Evolutionary conservation across 2,329 filamentous ascomycete species (phyloP).

Genomic region (Diaporthe caulivora): DNA sequence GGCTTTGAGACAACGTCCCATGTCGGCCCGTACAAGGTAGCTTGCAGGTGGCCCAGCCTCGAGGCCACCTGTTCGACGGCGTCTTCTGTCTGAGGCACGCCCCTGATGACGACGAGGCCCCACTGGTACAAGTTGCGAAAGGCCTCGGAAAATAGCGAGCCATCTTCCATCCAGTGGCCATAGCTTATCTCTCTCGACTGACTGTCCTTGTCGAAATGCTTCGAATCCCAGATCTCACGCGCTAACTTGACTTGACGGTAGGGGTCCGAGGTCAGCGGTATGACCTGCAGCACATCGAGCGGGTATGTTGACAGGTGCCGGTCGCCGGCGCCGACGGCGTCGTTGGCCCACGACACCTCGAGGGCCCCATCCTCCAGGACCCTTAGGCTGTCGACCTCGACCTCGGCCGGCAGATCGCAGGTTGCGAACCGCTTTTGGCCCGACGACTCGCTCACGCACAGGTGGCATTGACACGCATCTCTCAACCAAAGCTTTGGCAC

Average conservation of each 20-base stretch:
- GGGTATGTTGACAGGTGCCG: constrained; percentile 51
- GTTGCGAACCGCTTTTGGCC: constrained; percentile 68
- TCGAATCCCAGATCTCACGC: constrained; percentile 15
- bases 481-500: constrained; percentile 54
- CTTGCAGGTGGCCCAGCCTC: constrained; percentile 82
- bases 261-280: background rate
- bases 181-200: constrained; percentile 56
- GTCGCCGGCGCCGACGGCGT: constrained; percentile 51
- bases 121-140: constrained; percentile 73
- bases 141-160: constrained; percentile 69
- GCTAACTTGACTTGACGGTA: background rate
- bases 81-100: constrained; percentile 76
- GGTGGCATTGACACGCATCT: constrained; percentile 65
- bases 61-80: constrained; percentile 77
- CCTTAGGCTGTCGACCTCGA: constrained; percentile 49
- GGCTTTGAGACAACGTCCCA: constrained; percentile 91
- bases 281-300: constrained; percentile 41
- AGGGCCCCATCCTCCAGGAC: constrained; percentile 57
- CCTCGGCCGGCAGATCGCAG: constrained; percentile 52
- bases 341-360: constrained; percentile 69
- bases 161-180: constrained; percentile 75
- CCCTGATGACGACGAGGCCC: constrained; percentile 82
- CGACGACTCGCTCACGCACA: constrained; percentile 67
- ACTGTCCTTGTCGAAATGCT: constrained; percentile 5
- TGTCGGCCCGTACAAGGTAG: constrained; percentile 91